Conservation (phyloP, 345 rosid genomes). For the Durio zibethinus region DNA sequence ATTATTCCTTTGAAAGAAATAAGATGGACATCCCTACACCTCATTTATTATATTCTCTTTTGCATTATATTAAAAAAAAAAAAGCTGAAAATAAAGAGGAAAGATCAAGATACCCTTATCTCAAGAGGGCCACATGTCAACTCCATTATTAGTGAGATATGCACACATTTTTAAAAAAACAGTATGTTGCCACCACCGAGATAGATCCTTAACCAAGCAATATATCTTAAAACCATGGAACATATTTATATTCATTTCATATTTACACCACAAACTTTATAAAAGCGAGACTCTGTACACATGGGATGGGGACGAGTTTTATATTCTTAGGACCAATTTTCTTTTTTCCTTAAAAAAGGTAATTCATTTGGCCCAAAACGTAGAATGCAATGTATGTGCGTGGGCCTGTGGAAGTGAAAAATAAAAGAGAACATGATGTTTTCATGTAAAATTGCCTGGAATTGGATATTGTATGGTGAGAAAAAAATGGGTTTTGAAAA, state of each 20-base stretch:
- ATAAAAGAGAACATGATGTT: too few relatives aligned
- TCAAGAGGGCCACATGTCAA: neutral
- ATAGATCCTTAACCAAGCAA: neutral
- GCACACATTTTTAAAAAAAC: neutral
- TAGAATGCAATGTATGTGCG: neutral
- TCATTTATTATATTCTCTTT: too few relatives aligned
- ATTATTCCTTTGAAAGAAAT: too few relatives aligned
- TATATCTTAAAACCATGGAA: neutral
- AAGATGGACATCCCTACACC: too few relatives aligned
- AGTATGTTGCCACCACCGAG: neutral
- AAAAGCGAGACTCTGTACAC: too few relatives aligned
- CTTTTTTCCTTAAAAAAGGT: neutral
- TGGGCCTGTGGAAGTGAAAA: too few relatives aligned
- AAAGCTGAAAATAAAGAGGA: neutral
- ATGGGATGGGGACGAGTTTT: too few relatives aligned
- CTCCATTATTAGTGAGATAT: neutral
- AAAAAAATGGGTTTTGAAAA: too few relatives aligned
- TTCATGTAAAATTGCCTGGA: too few relatives aligned
- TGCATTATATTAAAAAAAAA: too few relatives aligned
- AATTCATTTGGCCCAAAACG: neutral
- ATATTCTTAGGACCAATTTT: neutral
- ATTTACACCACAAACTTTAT: too few relatives aligned
- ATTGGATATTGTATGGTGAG: too few relatives aligned
- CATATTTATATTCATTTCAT: neutral
- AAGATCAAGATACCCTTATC: neutral